A percentile compares a stretch with the other conserved stretches of the same genome.
phyloP scores from a whole-genome alignment of 2,329 filamentous ascomycete genomes.

The Ascochyta clinopodiicola region DNA sequence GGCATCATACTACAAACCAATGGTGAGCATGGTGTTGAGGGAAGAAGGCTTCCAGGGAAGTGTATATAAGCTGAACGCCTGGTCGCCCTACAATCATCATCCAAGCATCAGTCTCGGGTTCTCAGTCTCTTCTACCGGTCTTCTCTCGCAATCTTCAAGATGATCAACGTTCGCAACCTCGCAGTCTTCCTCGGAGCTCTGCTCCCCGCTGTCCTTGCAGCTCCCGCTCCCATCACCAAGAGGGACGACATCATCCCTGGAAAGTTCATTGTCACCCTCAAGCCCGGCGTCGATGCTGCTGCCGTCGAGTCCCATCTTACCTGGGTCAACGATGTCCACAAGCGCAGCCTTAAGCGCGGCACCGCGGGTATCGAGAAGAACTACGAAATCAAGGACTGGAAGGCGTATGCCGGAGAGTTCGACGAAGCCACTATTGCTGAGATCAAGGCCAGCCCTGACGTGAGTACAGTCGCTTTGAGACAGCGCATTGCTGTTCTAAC shows the following conservation, averaged over 20 bases:
- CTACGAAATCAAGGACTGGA: constrained; percentile 53
- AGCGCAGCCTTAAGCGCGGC: constrained; percentile 48
- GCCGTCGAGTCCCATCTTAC: constrained; percentile 42
- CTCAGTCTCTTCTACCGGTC: constrained; percentile 9
- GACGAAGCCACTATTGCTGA: constrained; percentile 53
- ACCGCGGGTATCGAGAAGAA: constrained; percentile 51
- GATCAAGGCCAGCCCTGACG: constrained; percentile 43
- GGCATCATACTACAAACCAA: constrained; percentile 14
- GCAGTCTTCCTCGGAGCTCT: constrained; percentile 16
- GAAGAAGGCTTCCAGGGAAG: not conserved
- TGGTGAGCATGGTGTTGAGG: constrained; percentile 1
- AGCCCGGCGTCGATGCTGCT: constrained; percentile 21
- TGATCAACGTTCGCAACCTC: constrained; percentile 21
- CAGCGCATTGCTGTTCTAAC: not conserved
- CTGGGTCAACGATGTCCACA: constrained; percentile 46
- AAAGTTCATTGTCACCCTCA: constrained; percentile 36
- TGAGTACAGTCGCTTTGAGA: not conserved
- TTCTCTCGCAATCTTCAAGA: constrained; percentile 9
- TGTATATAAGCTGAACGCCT: constrained; percentile 11
- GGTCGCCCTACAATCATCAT: constrained; percentile 1
- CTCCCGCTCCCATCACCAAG: constrained; percentile 23
- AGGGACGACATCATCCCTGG: constrained; percentile 23
- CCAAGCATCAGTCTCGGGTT: constrained; percentile 14
- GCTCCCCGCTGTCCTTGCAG: constrained; percentile 17
- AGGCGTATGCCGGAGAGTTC: constrained; percentile 56